Base-by-base conservation (phyloP, 176 grass and related monocot genomes). In the Avena atlantica region DNA sequence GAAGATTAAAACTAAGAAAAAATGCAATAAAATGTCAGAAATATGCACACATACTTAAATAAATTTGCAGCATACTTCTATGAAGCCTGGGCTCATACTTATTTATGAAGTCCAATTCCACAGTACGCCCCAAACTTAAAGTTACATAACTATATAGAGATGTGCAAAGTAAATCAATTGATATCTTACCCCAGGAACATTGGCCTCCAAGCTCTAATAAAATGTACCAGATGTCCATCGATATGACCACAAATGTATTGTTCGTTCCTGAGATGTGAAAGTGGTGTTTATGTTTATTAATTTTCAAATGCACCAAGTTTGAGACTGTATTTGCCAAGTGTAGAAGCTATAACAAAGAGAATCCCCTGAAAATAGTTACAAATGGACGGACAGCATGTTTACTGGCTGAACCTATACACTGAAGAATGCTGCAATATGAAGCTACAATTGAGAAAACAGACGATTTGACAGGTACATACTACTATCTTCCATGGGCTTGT, bases 151-250 rank as follows among this genome's bases (percentile, higher is more conserved):
- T 86, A 78, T 92, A 83, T 78, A 98, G 76, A 73, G 89, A 90
- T 76, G 89, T 95, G 83, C 61, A 74, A 82, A 98, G 82, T 63
- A 83, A 92, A 90, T 68, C 80, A 83, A 93, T 88, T n/a, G 91
- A 91, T 87, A 98, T 92, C 65, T 91, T 93, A 56, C 95, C 95
- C 87, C 93, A 98, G 47, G 82, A 90, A 83, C 92, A 98, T 71
- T 93, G 85, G 52, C 95, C 95, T 92, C 82, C 83, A 86, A 91
- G 67, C 79, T 93, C 95, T 98, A 62, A 51, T 57, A 85, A 83
- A 89, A 74, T 34, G n/a, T 36, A 78, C 53, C 51, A 58, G 25
- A 83, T 80, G 29, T 67, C 17, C 80, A 88, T 71, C 72, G 21
- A 79, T 31, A 79, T 74, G 51, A 52, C 42, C 60, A 91, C 5